Evolutionary conservation across 305 asterid species (phyloP).

Genomic region (Rubia tinctorum): DNA sequence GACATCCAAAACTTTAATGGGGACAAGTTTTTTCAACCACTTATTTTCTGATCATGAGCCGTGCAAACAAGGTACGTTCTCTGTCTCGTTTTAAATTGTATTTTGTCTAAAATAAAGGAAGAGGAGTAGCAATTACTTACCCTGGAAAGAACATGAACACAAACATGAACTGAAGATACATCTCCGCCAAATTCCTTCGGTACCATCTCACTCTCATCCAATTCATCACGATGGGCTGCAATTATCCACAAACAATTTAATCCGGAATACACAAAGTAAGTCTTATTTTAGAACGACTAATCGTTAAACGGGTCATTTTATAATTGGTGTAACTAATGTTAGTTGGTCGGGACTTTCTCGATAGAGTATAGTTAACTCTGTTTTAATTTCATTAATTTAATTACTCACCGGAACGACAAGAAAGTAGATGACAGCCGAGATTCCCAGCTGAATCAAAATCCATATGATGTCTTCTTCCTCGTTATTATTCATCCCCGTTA

Average conservation of each 20-base stretch:
- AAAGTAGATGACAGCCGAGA: slow-evolving; percentile 76
- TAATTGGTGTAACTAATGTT: no score
- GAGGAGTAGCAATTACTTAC: slow-evolving; percentile 29
- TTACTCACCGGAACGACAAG: slow-evolving; percentile 65
- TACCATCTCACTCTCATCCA: slow-evolving; percentile 93
- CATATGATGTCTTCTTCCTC: slow-evolving; percentile 53
- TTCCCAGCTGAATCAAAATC: slow-evolving; percentile 62
- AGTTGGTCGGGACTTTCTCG: no score
- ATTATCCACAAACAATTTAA: neutral
- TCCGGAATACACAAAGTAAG: neutral
- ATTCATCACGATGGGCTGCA: slow-evolving; percentile 83
- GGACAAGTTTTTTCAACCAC: no score
- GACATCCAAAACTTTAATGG: no score
- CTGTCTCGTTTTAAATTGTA: no score
- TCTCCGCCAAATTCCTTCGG: slow-evolving; percentile 68
- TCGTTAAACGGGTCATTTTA: no score
- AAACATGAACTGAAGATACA: slow-evolving; percentile 87
- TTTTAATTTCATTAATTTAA: no score
- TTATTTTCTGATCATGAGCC: no score
- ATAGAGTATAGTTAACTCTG: no score
- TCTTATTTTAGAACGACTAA: no score
- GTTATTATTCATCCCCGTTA: slow-evolving; percentile 66
- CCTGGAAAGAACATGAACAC: slow-evolving; percentile 85
- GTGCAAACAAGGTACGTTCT: no score
- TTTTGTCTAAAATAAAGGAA: no score